Evolutionary conservation across 148 eudicot species (phyloP).

Genomic region (Euryodendron excelsum): DNA sequence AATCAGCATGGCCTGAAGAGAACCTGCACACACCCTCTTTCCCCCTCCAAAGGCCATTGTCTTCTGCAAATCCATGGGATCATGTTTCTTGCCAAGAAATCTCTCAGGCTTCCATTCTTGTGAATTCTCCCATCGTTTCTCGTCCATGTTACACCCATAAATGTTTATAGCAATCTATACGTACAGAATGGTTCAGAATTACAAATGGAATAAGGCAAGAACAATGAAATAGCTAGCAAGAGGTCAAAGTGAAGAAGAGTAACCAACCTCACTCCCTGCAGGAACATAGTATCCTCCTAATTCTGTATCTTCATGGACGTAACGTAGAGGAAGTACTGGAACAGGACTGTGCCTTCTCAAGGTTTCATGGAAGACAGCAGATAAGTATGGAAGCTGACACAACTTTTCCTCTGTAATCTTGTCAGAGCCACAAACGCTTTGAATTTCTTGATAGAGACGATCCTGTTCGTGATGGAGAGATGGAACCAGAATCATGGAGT

Average conservation of each 20-base stretch:
- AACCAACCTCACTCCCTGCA: conserved; percentile 80
- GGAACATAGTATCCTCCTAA: conserved; percentile 79
- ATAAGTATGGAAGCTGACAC: conserved; percentile 60
- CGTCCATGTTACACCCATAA: conserved; percentile 85
- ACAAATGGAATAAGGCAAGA: neutral
- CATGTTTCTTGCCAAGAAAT: conserved; percentile 43
- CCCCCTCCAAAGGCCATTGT: conserved; percentile 97
- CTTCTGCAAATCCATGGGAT: conserved; percentile 58
- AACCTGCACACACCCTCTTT: conserved; percentile 80
- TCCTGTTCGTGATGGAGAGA: conserved; percentile 36
- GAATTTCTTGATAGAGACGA: conserved; percentile 52
- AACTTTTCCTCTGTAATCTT: conserved; percentile 66
- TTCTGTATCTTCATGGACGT: conserved; percentile 73
- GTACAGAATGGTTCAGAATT: neutral
- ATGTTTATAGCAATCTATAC: conserved; percentile 72
- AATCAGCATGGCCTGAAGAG: conserved; percentile 72
- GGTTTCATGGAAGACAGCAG: conserved; percentile 85
- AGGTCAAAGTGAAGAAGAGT: neutral
- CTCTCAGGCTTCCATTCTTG: conserved; percentile 88
- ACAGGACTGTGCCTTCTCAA: conserved; percentile 80
- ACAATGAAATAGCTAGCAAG: neutral
- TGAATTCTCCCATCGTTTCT: conserved; percentile 65
- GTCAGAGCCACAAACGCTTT: conserved; percentile 60
- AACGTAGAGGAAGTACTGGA: conserved; percentile 70
- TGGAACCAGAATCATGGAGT: neutral